These are phyloP conservation scores for Extremus antarcticus DNA, from an alignment of 495 filamentous ascomycete genomes.

Conservation along the genomic window DNA sequence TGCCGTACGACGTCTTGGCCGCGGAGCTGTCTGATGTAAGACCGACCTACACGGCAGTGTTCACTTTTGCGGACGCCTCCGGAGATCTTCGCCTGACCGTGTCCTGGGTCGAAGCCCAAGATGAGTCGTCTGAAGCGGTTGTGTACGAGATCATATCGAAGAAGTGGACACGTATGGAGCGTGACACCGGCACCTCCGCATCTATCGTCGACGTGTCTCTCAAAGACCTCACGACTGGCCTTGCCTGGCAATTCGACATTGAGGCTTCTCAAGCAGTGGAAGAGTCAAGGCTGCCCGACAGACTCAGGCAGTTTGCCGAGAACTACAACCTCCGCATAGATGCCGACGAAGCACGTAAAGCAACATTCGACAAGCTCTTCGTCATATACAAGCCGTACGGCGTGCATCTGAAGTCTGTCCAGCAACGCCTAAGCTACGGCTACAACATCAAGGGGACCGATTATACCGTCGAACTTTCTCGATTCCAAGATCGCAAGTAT, in stretches of 20 bases:
- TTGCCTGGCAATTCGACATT: slow-evolving; percentile 20
- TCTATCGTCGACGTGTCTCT: slow-evolving; percentile 15
- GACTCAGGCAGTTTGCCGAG: slow-evolving; percentile 6
- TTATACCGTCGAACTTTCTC: slow-evolving; percentile 16
- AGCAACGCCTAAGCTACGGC: slow-evolving; percentile 14
- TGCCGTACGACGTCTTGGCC: slow-evolving; percentile 6
- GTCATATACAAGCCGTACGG: slow-evolving; percentile 3
- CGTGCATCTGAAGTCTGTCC: slow-evolving; percentile 4
- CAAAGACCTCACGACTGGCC: slow-evolving; percentile 13
- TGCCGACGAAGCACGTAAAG: neutral
- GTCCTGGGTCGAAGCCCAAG: slow-evolving; percentile 9
- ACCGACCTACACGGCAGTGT: slow-evolving; percentile 14
- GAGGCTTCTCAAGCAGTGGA: slow-evolving; percentile 14
- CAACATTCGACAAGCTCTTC: neutral
- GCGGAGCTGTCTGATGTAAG: slow-evolving; percentile 8
- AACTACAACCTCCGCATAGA: slow-evolving; percentile 3
- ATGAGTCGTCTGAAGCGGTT: neutral
- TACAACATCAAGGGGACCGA: slow-evolving; percentile 12
- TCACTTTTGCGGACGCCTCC: slow-evolving; percentile 9
- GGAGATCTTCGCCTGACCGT: slow-evolving; percentile 14
- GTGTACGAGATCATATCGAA: slow-evolving; percentile 10
- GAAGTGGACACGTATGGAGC: slow-evolving; percentile 21
- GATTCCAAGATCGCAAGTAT: slow-evolving; percentile 10
- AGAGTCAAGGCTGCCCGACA: slow-evolving; percentile 7
- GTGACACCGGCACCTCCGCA: slow-evolving; percentile 1